phyloP scores from a whole-genome alignment of 2,329 filamentous ascomycete species.

The Pseudocercospora vitis region DNA sequence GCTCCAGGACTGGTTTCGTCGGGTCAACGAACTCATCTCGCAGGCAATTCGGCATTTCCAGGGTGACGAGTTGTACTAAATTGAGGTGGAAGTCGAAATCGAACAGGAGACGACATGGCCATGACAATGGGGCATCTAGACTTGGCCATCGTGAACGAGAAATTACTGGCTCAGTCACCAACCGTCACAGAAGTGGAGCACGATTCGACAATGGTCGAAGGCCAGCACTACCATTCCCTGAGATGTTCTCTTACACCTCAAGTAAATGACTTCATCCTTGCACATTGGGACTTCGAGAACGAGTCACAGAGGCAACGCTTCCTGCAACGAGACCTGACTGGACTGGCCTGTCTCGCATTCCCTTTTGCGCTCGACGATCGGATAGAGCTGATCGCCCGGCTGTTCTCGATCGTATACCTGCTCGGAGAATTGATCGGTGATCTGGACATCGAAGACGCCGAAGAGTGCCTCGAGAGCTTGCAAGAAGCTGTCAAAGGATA shows the following conservation, averaged over 20 bases:
- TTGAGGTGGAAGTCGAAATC: too few relatives aligned
- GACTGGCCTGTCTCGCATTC: slow-evolving; percentile 15
- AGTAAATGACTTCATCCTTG: slow-evolving; percentile 14
- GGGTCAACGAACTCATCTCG: too few relatives aligned
- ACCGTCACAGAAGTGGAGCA: neutral
- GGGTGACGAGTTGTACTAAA: too few relatives aligned
- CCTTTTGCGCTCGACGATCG: slow-evolving; percentile 19
- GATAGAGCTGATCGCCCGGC: slow-evolving; percentile 15
- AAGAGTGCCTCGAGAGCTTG: slow-evolving; percentile 15
- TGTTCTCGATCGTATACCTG: slow-evolving; percentile 17
- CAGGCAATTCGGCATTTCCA: too few relatives aligned
- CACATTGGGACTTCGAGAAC: slow-evolving; percentile 17
- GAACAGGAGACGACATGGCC: too few relatives aligned
- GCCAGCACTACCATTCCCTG: slow-evolving; percentile 9
- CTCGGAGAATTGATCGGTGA: slow-evolving; percentile 11
- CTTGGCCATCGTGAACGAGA: neutral
- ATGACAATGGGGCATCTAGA: neutral
- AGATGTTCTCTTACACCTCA: slow-evolving; percentile 12
- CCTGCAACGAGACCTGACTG: slow-evolving; percentile 12
- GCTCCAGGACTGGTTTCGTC: too few relatives aligned
- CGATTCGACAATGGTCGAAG: neutral
- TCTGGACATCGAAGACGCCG: slow-evolving; percentile 14
- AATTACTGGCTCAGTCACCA: neutral
- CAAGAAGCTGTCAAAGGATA: slow-evolving; percentile 19
- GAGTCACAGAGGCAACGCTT: slow-evolving; percentile 5